Evolutionary conservation across 1,284 basidiomycete genomes (phyloP).

Genomic region (Neolentinus lepideus): DNA sequence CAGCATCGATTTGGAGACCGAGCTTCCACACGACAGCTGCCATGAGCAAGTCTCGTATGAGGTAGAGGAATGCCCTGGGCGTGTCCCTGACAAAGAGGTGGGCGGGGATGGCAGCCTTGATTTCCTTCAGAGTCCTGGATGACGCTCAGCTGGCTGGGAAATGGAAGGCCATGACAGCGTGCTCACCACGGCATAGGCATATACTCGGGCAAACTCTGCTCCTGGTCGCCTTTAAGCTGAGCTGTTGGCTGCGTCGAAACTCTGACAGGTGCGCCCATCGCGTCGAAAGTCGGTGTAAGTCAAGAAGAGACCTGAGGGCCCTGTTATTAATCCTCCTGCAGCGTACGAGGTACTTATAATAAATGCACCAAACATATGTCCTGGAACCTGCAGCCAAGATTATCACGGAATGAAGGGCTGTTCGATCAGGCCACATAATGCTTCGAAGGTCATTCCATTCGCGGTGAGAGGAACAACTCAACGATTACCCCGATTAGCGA

Average conservation of each 20-base stretch:
- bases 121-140: slow-evolving; percentile 37
- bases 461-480: not conserved
- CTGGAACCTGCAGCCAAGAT: not conserved
- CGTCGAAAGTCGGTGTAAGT: not conserved
- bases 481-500: not conserved
- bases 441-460: not conserved
- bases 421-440: not conserved
- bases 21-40: slow-evolving; percentile 36
- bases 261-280: not conserved
- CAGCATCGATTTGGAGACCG: slow-evolving; percentile 41
- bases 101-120: slow-evolving; percentile 44
- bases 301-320: not conserved
- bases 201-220: slow-evolving; percentile 33
- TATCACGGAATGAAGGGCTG: not conserved
- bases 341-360: not conserved
- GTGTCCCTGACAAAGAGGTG: slow-evolving; percentile 37
- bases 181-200: slow-evolving; percentile 34
- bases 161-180: not conserved
- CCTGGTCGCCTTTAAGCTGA: slow-evolving; percentile 11
- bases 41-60: slow-evolving; percentile 39
- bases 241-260: not conserved
- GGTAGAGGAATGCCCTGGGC: slow-evolving; percentile 27
- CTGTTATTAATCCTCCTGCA: not conserved
- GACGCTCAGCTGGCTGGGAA: not conserved
- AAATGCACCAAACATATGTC: not conserved